Evolutionary conservation across 805 yeast genomes (phyloP).

Genomic region (Zygotorulaspora danielsina): DNA sequence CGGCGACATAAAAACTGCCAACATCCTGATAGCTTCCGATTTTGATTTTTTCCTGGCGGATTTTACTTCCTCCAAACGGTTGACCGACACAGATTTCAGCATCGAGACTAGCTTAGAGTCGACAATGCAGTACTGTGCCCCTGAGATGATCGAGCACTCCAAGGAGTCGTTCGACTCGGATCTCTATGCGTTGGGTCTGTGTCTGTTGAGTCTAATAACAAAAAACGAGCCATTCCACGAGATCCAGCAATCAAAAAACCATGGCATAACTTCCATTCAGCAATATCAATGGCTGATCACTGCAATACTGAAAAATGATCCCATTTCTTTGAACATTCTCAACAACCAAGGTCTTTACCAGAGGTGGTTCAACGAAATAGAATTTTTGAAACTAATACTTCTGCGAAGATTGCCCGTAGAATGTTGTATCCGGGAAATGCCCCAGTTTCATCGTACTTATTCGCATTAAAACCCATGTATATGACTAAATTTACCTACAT

Average conservation of each 20-base stretch:
- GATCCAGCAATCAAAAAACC: slow-evolving; percentile 9
- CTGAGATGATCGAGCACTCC: slow-evolving; percentile 11
- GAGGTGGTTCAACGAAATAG: slow-evolving; percentile 13
- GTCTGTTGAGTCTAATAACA: slow-evolving; percentile 18
- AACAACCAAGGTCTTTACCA: slow-evolving; percentile 1
- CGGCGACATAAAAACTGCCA: slow-evolving; percentile 24
- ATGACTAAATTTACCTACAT: too few species aligned
- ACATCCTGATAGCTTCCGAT: slow-evolving; percentile 13
- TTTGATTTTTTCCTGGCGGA: slow-evolving; percentile 18
- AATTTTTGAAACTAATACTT: slow-evolving; percentile 11
- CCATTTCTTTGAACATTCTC: slow-evolving; percentile 18
- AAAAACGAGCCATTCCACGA: slow-evolving; percentile 20
- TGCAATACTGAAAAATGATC: slow-evolving; percentile 18
- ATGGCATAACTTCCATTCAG: slow-evolving; percentile 16
- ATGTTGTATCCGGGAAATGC: not conserved
- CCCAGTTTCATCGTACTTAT: not conserved
- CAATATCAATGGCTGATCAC: slow-evolving; percentile 23
- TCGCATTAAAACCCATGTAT: too few species aligned
- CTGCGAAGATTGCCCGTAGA: slow-evolving; percentile 10
- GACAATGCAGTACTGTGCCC: slow-evolving; percentile 24
- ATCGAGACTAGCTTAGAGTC: not conserved
- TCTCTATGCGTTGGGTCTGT: slow-evolving; percentile 20
- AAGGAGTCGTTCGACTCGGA: slow-evolving; percentile 12
- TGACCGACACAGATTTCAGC: slow-evolving; percentile 6
- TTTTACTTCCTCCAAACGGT: slow-evolving; percentile 16